Evolutionary conservation across 2,329 filamentous ascomycete species (phyloP).

Genomic region (Albifimbria verrucaria): DNA sequence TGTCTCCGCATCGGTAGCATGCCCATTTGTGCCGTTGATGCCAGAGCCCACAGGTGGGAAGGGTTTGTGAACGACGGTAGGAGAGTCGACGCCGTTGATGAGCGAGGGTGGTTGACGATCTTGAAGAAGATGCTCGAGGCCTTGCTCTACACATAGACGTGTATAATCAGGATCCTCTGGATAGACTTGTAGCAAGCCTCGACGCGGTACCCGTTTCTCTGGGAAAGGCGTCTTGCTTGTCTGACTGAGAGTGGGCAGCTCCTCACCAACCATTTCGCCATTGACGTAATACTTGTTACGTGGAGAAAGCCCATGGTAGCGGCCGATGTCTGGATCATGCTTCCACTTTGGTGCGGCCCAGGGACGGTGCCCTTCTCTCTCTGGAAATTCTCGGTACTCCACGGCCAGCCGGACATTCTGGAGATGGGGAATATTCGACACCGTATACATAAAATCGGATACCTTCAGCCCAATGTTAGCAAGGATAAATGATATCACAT

Average conservation of each 20-base stretch:
- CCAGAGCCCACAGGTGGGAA: slow-evolving; percentile 17
- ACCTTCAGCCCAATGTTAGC: slow-evolving; percentile 36
- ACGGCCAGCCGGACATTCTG: slow-evolving; percentile 52
- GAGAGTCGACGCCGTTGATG: slow-evolving; percentile 45
- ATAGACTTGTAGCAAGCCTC: slow-evolving; percentile 49
- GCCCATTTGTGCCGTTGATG: slow-evolving; percentile 28
- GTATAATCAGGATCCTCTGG: slow-evolving; percentile 57
- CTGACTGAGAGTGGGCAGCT: slow-evolving; percentile 41
- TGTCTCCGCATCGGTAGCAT: slow-evolving; percentile 11
- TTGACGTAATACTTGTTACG: slow-evolving; percentile 57
- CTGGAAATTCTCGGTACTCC: slow-evolving; percentile 57
- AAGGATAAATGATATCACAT: neutral
- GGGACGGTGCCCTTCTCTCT: slow-evolving; percentile 43
- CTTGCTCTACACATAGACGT: slow-evolving; percentile 53
- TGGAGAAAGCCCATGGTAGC: slow-evolving; percentile 52
- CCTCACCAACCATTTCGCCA: slow-evolving; percentile 51
- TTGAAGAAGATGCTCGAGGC: slow-evolving; percentile 50
- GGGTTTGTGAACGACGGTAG: slow-evolving; percentile 34
- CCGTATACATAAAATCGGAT: slow-evolving; percentile 58
- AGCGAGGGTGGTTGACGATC: slow-evolving; percentile 41
- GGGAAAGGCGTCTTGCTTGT: slow-evolving; percentile 53
- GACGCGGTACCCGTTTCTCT: slow-evolving; percentile 52
- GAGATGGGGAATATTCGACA: slow-evolving; percentile 57
- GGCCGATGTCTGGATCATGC: slow-evolving; percentile 51
- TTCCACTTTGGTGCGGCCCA: slow-evolving; percentile 55